Percentiles rank a stretch among this genome's conserved stretches.
Conservation (phyloP, 805 yeast genomes). For the Metschnikowia borealis region DNA sequence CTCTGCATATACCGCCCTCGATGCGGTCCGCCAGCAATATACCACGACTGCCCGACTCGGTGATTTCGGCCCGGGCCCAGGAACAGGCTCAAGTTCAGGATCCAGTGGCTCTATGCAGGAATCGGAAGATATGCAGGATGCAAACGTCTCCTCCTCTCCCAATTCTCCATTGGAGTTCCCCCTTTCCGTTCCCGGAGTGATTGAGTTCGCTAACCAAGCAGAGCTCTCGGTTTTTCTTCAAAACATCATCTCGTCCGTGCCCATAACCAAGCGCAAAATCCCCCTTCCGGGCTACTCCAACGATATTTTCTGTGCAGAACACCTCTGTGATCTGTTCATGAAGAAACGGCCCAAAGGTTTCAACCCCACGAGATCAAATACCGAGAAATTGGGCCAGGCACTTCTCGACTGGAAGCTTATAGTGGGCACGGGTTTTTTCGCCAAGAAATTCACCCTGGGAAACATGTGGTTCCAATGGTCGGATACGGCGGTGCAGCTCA, state of each 20-base stretch:
- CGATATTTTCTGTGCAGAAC: constrained; percentile 39
- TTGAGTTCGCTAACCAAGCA: constrained; percentile 13
- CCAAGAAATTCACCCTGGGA: constrained; percentile 37
- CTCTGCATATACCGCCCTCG: constrained; percentile 22
- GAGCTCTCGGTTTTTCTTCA: constrained; percentile 24
- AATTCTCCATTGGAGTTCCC: constrained; percentile 26
- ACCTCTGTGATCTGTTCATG: constrained; percentile 27
- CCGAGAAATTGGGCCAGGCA: constrained; percentile 40
- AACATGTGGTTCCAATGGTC: constrained; percentile 46
- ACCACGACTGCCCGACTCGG: constrained; percentile 28
- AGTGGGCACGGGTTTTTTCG: constrained; percentile 29
- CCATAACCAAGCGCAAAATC: constrained; percentile 28
- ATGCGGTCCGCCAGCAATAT: constrained; percentile 27
- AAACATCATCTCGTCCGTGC: constrained; percentile 21
- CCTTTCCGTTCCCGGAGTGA: constrained; percentile 25
- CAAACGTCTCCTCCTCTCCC: too few species aligned
- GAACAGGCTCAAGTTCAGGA: too few species aligned
- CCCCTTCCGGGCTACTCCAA: constrained; percentile 39
- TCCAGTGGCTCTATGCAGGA: too few species aligned
- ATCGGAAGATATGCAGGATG: too few species aligned
- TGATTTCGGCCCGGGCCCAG: constrained; percentile 21
- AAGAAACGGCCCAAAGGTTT: constrained; percentile 28
- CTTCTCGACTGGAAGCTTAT: constrained; percentile 33
- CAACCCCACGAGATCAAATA: constrained; percentile 32
- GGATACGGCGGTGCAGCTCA: constrained; percentile 23